Evolutionary conservation across 768 basidiomycete species (phyloP), one percentile per base, ranked within the genome.

Genomic region (Tricholomella constricta): DNA sequence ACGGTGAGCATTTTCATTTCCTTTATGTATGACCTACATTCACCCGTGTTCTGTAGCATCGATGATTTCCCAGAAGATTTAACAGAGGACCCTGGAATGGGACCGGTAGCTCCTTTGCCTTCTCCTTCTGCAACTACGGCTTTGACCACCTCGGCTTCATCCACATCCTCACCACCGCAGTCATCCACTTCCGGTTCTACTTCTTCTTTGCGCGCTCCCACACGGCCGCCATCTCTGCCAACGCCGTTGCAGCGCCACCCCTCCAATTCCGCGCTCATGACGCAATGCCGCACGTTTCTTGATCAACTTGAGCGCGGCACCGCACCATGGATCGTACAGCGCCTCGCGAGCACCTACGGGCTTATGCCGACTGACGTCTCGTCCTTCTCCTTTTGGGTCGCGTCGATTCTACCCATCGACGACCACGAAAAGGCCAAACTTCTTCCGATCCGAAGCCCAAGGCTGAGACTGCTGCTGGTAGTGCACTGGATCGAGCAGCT

Each of bases 281-380:
- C 62, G 34, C 73, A 63, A n/a, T 79, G 79, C 65, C 67, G 64
- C 23, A 35, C 63, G 17, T 79, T 82, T 54, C 71, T 80, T n/a
- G 68, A 72, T 29, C 75, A 75, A 35, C 70, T 79, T 25, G 72
- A 73, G 50, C 75, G 72, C 27, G 91, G 92, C 14, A 86, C 84
- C 1, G 91, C 93, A 1, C 96, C 95, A 10, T 98, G 96, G 95
- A 86, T 98, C 31, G 85, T 92, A 2, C 92, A 97, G 63, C 82
- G 91, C 43, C 78, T 97, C 38, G 84, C 89, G 63, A 82, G 80
- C 61, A 84, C 86, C 0, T 89, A 89, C 64, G 92, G 92, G 2
- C 73, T 79, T 4, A 88, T 90, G 77, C 94, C 94, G 1, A 63
- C 70, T 11, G 87, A 93, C 67, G 81, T 86, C 0, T 78, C 78